A percentile compares a stretch with the other conserved stretches of the same genome.
phyloP scores from a whole-genome alignment of 2,329 filamentous ascomycete genomes.

The Sclerotiophoma versabilis region DNA sequence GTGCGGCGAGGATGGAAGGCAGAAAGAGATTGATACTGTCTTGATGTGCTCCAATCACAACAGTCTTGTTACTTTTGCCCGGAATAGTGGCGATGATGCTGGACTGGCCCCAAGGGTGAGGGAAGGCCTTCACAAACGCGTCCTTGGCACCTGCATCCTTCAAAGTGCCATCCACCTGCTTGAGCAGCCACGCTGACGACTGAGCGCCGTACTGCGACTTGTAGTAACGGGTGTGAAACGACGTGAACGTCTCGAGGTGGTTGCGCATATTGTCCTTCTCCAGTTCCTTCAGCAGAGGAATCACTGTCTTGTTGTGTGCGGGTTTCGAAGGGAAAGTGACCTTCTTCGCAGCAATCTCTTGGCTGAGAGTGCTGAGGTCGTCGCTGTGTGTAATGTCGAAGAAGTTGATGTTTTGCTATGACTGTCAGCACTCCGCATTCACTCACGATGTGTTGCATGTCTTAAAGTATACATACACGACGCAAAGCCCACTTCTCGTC shows the following conservation, averaged over 20 bases:
- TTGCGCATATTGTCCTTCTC: conserved; percentile 77
- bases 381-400: conserved; percentile 89
- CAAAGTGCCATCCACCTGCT: conserved; percentile 76
- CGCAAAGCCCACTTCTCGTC: conserved; percentile 94
- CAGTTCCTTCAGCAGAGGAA: conserved; percentile 71
- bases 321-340: conserved; percentile 73
- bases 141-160: conserved; percentile 72
- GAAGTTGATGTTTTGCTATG: conserved; percentile 81
- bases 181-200: conserved; percentile 86
- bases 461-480: conserved; percentile 64
- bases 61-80: conserved; percentile 80
- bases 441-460: background rate
- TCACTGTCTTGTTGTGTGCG: conserved; percentile 69
- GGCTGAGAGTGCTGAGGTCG: conserved; percentile 63
- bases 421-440: background rate
- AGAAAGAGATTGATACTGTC: conserved; percentile 88
- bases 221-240: conserved; percentile 84
- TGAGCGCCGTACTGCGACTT: conserved; percentile 79
- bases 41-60: conserved; percentile 87
- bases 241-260: conserved; percentile 79
- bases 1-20: conserved; percentile 81
- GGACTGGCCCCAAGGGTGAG: conserved; percentile 86
- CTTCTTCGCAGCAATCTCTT: conserved; percentile 45
- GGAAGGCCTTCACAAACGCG: conserved; percentile 75
- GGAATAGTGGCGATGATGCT: conserved; percentile 92